Conservation (phyloP, 2,329 filamentous ascomycete species). For the Plenodomus biglobosus region DNA sequence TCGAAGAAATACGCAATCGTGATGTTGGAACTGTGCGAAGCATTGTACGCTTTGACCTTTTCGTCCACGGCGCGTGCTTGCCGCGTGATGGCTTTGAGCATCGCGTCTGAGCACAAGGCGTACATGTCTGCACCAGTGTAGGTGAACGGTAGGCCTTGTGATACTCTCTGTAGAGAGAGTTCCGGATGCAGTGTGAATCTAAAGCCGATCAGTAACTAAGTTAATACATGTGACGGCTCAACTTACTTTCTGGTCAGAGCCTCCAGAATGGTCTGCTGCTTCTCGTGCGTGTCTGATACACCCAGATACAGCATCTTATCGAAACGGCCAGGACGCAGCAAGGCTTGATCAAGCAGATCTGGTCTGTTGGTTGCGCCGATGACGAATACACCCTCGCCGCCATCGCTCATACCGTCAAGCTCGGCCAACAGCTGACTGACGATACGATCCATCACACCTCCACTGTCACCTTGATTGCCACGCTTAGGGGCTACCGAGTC, state of each 20-base stretch:
- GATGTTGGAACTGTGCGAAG: constrained; percentile 53
- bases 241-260: constrained; percentile 90
- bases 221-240: background rate
- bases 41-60: constrained; percentile 73
- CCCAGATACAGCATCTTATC: constrained; percentile 99
- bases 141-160: constrained; percentile 81
- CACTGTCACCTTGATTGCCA: constrained; percentile 95
- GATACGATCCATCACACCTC: constrained; percentile 97
- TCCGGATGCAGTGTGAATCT: constrained; percentile 83
- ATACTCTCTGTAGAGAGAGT: constrained; percentile 73
- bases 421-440: constrained; percentile 93
- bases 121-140: constrained; percentile 98
- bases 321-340: constrained; percentile 87
- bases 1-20: constrained; percentile 96
- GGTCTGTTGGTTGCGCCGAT: constrained; percentile 95
- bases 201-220: background rate
- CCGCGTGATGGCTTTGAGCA: constrained; percentile 97
- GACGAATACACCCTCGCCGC: constrained; percentile 84
- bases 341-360: constrained; percentile 85
- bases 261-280: constrained; percentile 91
- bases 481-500: constrained; percentile 94
- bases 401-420: constrained; percentile 95
- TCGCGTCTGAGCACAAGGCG: constrained; percentile 93
- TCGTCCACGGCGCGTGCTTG: constrained; percentile 81
- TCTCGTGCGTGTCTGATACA: constrained; percentile 93